These are phyloP conservation scores for Boletus huronensis DNA, from an alignment of 768 basidiomycete species.

Conservation along the genomic window DNA sequence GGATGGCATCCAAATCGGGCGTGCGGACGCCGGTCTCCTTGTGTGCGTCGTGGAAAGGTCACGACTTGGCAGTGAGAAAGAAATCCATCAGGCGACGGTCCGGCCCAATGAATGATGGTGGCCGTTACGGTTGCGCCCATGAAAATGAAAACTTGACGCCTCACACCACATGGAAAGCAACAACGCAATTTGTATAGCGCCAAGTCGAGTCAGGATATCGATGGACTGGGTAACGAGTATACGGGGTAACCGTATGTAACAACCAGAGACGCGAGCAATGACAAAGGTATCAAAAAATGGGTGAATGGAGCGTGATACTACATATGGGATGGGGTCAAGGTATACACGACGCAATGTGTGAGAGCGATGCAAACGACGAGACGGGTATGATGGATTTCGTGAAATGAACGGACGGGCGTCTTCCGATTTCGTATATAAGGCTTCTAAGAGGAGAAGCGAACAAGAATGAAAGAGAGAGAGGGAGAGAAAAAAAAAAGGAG, in stretches of 20 bases:
- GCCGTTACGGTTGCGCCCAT: conserved; percentile 20
- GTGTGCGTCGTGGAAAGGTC: conserved; percentile 4
- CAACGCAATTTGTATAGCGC: conserved; percentile 13
- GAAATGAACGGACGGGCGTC: conserved; percentile 32
- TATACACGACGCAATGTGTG: conserved; percentile 37
- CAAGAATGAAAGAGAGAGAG: conserved; percentile 22
- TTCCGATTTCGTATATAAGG: conserved; percentile 35
- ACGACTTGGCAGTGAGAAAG: conserved; percentile 11
- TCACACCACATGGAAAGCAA: conserved; percentile 8
- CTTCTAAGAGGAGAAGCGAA: conserved; percentile 27
- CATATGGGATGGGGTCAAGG: conserved; percentile 35
- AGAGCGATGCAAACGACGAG: conserved; percentile 37
- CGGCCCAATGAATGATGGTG: conserved; percentile 6
- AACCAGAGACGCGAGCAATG: conserved; percentile 18
- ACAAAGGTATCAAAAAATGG: conserved; percentile 35
- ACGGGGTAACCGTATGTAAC: conserved; percentile 39
- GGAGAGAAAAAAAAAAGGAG: conserved; percentile 24
- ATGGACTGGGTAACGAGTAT: conserved; percentile 33
- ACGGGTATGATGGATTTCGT: conserved; percentile 34
- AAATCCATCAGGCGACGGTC: conserved; percentile 8
- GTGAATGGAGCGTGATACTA: conserved; percentile 36
- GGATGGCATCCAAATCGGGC: conserved; percentile 12
- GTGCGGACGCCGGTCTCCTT: conserved; percentile 18
- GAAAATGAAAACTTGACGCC: conserved; percentile 27
- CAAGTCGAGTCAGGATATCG: conserved; percentile 32